Base-by-base conservation (phyloP, 345 rosid genomes). In the Brassica napus region DNA sequence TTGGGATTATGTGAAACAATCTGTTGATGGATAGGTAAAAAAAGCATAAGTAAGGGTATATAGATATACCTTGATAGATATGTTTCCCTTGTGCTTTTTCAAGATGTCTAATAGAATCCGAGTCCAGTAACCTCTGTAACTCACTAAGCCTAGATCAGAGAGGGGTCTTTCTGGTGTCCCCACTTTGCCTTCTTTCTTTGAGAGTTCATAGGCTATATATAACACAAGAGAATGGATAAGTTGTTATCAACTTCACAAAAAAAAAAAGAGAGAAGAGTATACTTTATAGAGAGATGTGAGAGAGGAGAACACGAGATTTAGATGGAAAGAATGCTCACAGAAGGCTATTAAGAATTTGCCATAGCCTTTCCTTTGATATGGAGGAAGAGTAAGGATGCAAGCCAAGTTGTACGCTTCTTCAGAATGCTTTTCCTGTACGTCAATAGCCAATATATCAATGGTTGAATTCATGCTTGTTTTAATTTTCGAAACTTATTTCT, bases 161-260 rank as follows among this genome's bases (percentile, higher is more conserved):
- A 96, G 97, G 28, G 99, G 99, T 68, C 98, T 90, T 82, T 96
- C 99, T 11, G 98, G 99, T 60, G 99, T 96, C 54, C 99, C 99
- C 2, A 96, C 98, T 85, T 93, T 96, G 65, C 98, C 93, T 82
- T 96, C 99, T 82, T 96, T 96, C 86, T 96, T 96, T 72, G 99
- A 96, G 60, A 96, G 94, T 83, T 96, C 99, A 85, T 96, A 96
- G 58, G 98, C 99, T 96, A 86, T 96, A 86, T 92, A 87, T 59
- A 73, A 65, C n/a, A 57, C 5, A 8, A 39, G 3, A 54, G 32
- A 54, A 16, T 54, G 8, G 21, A 0, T 52, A 52, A 52, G 57
- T 52, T 52, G 23, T 16, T 16, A 54, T 16, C 60, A 54, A 16
- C 60, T 16, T 49, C n/a, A 49, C 55, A 49, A 49, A 12, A 4